Conservation (phyloP, 1,139 yeast genomes). For the Debaryomyces sp. region DNA sequence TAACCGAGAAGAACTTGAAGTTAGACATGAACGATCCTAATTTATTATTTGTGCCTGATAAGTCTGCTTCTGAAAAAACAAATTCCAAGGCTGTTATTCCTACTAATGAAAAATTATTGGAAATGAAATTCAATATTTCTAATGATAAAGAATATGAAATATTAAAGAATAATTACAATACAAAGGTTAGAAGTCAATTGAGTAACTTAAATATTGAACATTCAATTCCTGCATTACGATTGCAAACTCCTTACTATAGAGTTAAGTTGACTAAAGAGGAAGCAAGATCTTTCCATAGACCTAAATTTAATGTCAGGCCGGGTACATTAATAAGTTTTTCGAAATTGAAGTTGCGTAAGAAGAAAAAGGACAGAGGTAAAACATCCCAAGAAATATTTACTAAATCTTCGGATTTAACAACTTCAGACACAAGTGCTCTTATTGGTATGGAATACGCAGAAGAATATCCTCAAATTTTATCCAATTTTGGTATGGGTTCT, state of each 20-base stretch:
- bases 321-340: conserved; percentile 78
- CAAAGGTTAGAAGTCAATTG: conserved; percentile 90
- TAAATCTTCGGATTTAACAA: conserved; percentile 72
- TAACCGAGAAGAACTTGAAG: conserved; percentile 48
- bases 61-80: conserved; percentile 19
- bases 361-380: conserved; percentile 87
- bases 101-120: conserved; percentile 48
- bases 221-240: conserved; percentile 79
- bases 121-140: conserved; percentile 72
- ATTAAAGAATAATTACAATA: conserved; percentile 82
- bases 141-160: conserved; percentile 87
- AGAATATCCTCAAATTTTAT: conserved; percentile 80
- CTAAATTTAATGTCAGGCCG: conserved; percentile 73
- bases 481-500: conserved; percentile 95
- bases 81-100: conserved; percentile 47
- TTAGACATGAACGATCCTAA: conserved; percentile 89
- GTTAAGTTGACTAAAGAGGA: conserved; percentile 72
- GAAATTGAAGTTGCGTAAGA: conserved; percentile 76
- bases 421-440: conserved; percentile 80
- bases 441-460: conserved; percentile 89
- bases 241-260: conserved; percentile 91
- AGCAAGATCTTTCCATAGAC: conserved; percentile 80
- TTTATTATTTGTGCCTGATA: conserved; percentile 62
- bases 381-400: conserved; percentile 74
- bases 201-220: conserved; percentile 93